These are phyloP conservation scores for Grigorovia yakushimaensis DNA, from an alignment of 805 yeast species.

Conservation along the genomic window DNA sequence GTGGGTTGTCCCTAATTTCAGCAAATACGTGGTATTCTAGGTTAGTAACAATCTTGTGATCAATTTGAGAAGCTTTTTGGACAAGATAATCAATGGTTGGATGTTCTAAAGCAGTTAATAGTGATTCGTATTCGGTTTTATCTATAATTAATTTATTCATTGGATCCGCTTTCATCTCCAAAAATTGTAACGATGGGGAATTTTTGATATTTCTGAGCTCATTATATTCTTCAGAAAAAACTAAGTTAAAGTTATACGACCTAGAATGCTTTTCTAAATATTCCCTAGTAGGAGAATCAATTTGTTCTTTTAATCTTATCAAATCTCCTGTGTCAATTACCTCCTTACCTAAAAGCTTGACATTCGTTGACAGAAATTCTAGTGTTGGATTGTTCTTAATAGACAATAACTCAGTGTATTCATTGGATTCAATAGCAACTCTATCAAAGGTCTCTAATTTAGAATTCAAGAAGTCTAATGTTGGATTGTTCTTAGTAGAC, in stretches of 20 bases:
- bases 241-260: not conserved
- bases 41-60: not conserved
- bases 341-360: not conserved
- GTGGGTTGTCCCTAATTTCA: not conserved
- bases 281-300: constrained; percentile 18
- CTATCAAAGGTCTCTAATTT: not conserved
- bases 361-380: not conserved
- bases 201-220: constrained; percentile 4
- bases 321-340: not conserved
- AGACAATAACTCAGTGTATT: not conserved
- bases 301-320: constrained; percentile 10
- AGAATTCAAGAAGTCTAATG: not conserved
- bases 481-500: not conserved
- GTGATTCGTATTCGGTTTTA: not conserved
- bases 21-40: not conserved
- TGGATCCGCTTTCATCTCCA: constrained; percentile 19
- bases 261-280: constrained; percentile 5
- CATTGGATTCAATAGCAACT: not conserved
- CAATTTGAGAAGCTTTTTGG: constrained; percentile 4
- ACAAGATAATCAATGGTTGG: constrained; percentile 9
- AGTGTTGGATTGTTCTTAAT: not conserved
- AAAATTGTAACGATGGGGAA: constrained; percentile 16
- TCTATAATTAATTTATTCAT: not conserved
- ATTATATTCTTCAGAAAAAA: not conserved
- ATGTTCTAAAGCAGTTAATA: constrained; percentile 1